A percentile compares a stretch with the other conserved stretches of the same genome.
Conservation (phyloP, 2,329 filamentous ascomycete genomes). For the Colletotrichum sp. region DNA sequence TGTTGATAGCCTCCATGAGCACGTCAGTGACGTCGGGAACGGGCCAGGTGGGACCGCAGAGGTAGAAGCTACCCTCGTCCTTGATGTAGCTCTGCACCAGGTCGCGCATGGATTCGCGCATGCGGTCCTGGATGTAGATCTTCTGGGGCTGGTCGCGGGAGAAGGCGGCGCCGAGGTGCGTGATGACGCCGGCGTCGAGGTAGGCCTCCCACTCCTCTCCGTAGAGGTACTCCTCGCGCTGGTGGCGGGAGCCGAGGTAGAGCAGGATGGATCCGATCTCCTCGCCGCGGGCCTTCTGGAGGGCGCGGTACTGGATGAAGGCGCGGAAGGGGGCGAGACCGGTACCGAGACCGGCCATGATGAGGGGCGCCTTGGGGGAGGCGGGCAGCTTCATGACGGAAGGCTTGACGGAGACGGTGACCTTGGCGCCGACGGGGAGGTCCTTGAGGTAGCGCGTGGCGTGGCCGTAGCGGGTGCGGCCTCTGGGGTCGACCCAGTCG, state of each 20-base stretch:
- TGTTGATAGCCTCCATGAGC: slow-evolving; percentile 86
- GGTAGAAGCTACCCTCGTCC: slow-evolving; percentile 92
- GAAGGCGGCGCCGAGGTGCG: slow-evolving; percentile 90
- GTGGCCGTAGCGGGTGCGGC: slow-evolving; percentile 89
- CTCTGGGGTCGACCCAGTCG: slow-evolving; percentile 88
- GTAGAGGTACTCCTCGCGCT: slow-evolving; percentile 98
- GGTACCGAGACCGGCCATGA: slow-evolving; percentile 99
- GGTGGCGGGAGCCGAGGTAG: slow-evolving; percentile 96
- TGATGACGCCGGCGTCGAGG: slow-evolving; percentile 93
- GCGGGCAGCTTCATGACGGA: slow-evolving; percentile 98
- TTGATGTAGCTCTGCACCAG: slow-evolving; percentile 87
- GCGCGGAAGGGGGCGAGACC: slow-evolving; percentile 98
- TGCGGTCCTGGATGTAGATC: slow-evolving; percentile 99
- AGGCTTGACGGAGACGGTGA: slow-evolving; percentile 95
- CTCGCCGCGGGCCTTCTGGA: slow-evolving; percentile 97
- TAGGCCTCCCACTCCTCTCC: slow-evolving; percentile 99
- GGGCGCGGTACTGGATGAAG: slow-evolving; percentile 96
- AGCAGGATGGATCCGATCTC: slow-evolving; percentile 91
- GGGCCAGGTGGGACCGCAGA: slow-evolving; percentile 97
- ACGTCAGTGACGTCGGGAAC: slow-evolving; percentile 96
- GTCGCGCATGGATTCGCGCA: slow-evolving; percentile 84
- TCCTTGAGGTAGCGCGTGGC: slow-evolving; percentile 87
- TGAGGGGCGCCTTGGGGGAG: slow-evolving; percentile 87
- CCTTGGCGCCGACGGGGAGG: slow-evolving; percentile 75
- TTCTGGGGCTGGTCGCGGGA: slow-evolving; percentile 96